Conservation (phyloP, 352 stramenopile genomes). For the Globisporangium heterothallicum region DNA sequence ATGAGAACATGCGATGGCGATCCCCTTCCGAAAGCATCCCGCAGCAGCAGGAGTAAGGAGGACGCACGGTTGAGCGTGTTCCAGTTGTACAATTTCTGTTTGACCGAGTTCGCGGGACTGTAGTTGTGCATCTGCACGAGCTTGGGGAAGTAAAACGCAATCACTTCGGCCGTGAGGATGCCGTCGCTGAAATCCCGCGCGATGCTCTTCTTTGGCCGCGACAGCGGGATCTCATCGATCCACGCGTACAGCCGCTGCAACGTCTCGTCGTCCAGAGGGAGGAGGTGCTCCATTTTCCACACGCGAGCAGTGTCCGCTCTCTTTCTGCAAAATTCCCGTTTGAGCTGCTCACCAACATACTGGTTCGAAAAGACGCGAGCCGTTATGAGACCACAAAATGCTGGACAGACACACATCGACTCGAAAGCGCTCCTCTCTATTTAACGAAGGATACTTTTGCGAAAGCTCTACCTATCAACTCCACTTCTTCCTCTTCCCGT, state of each 20-base stretch:
- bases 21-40: too few relatives aligned
- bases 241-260: slow-evolving; percentile 92
- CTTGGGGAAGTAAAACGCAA: slow-evolving; percentile 93
- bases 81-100: slow-evolving; percentile 96
- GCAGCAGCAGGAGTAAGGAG: neutral
- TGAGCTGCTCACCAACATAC: neutral
- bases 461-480: too few relatives aligned
- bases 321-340: neutral
- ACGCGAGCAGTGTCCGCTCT: neutral
- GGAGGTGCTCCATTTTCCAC: slow-evolving; percentile 23
- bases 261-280: slow-evolving; percentile 83
- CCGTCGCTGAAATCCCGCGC: slow-evolving; percentile 94
- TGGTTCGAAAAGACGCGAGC: slow-evolving; percentile 27
- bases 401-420: neutral
- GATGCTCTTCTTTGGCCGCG: slow-evolving; percentile 94
- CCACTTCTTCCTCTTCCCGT: neutral
- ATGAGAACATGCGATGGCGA: too few relatives aligned
- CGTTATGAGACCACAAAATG: slow-evolving; percentile 7
- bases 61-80: slow-evolving; percentile 88
- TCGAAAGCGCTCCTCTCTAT: neutral
- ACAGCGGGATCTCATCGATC: slow-evolving; percentile 94
- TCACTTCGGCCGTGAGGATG: slow-evolving; percentile 86
- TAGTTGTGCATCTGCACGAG: slow-evolving; percentile 97
- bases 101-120: slow-evolving; percentile 87
- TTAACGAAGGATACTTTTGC: too few relatives aligned